Conservation (phyloP, 257 asterid species). For the Apocynum venetum region DNA sequence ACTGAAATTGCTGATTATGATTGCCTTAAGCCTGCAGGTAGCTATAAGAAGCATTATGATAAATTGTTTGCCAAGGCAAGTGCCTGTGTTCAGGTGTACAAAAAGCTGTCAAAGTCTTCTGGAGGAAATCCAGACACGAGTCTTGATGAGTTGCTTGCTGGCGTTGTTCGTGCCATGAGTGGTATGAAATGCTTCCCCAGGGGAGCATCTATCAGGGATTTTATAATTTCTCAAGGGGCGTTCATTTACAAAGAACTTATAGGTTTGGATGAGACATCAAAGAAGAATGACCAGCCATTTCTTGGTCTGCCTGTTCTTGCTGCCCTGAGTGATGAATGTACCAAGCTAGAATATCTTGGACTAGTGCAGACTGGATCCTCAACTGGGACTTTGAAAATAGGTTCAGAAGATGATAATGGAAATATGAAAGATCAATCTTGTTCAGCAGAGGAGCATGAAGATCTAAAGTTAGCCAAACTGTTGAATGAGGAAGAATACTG, state of each 20-base stretch:
- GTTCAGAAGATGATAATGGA: conserved; percentile 34
- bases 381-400: conserved; percentile 52
- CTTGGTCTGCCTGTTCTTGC: conserved; percentile 55
- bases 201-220: conserved; percentile 68
- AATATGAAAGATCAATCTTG: conserved; percentile 28
- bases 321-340: conserved; percentile 63
- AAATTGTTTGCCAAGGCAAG: conserved; percentile 78
- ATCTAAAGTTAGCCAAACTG: conserved; percentile 67
- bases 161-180: conserved; percentile 78
- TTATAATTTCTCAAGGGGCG: conserved; percentile 73
- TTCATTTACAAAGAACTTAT: conserved; percentile 78
- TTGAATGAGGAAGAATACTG: conserved; percentile 80
- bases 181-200: conserved; percentile 67
- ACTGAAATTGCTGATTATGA: conserved; percentile 86
- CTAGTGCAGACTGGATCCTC: conserved; percentile 33
- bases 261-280: conserved; percentile 84
- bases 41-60: conserved; percentile 70
- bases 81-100: conserved; percentile 76
- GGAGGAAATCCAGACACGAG: conserved; percentile 56
- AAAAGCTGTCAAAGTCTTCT: conserved; percentile 59
- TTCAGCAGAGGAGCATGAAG: conserved; percentile 54
- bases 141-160: conserved; percentile 91
- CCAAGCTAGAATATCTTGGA: conserved; percentile 30
- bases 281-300: conserved; percentile 48
- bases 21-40: conserved; percentile 69